Evolutionary conservation across 257 asterid species (phyloP).

Genomic region (Ligustrum vulgare): DNA sequence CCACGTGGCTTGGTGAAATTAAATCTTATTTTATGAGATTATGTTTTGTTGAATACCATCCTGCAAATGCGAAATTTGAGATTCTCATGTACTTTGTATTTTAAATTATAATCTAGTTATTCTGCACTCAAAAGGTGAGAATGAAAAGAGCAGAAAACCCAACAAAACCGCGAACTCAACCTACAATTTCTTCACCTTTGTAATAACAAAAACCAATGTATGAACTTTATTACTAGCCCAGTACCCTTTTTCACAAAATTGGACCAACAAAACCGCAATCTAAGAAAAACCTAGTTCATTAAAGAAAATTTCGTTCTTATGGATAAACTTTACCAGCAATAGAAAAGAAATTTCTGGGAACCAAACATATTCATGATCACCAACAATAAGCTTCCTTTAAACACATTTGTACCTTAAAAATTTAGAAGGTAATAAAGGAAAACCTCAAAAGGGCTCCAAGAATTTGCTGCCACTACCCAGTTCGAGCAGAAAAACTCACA

Average conservation of each 20-base stretch:
- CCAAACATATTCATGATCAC: slow-evolving; percentile 1
- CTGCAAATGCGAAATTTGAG: too few species aligned
- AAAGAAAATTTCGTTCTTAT: background rate
- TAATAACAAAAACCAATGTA: slow-evolving; percentile 6
- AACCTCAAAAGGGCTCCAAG: slow-evolving; percentile 18
- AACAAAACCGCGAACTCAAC: background rate
- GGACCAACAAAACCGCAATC: background rate
- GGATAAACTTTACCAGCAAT: background rate
- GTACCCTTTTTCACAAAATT: slow-evolving; percentile 12
- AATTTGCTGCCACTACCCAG: slow-evolving; percentile 11
- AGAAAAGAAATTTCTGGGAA: background rate
- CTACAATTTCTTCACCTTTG: background rate
- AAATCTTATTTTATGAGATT: background rate
- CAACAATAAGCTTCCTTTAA: background rate
- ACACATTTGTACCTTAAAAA: slow-evolving; percentile 14
- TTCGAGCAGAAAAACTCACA: slow-evolving; percentile 3
- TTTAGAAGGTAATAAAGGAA: slow-evolving; percentile 14
- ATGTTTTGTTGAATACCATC: background rate
- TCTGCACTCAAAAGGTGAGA: background rate
- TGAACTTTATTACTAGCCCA: slow-evolving; percentile 12
- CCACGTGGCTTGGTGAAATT: background rate
- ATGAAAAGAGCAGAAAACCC: background rate
- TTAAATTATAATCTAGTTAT: background rate
- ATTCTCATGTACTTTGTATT: background rate
- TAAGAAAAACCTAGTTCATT: background rate